Conservation (phyloP, 352 stramenopile species). For the Phytopythium delawarense region DNA sequence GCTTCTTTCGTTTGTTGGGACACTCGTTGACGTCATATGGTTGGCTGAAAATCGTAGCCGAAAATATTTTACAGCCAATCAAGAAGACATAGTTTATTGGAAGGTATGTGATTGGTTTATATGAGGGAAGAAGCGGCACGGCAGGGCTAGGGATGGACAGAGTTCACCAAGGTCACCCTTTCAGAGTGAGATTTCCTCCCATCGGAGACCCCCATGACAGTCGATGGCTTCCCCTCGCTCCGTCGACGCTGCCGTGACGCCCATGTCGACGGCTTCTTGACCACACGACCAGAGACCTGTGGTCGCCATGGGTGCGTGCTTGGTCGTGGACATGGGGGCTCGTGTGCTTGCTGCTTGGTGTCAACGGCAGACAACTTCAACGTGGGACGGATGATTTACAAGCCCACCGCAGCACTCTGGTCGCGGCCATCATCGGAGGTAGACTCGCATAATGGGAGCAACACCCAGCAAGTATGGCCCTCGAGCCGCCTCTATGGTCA, state of each 20-base stretch:
- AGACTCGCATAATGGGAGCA: background rate
- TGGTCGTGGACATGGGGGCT: too few species aligned
- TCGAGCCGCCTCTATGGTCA: background rate
- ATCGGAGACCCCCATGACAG: too few species aligned
- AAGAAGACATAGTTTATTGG: too few species aligned
- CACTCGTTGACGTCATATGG: background rate
- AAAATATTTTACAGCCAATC: background rate
- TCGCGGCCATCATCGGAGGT: background rate
- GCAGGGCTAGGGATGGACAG: background rate
- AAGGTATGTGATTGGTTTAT: background rate
- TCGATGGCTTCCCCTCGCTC: too few species aligned
- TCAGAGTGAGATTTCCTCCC: too few species aligned
- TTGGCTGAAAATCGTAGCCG: background rate
- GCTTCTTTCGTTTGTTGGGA: conserved; percentile 2
- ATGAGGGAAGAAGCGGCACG: background rate
- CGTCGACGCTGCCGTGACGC: too few species aligned
- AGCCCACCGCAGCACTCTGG: background rate
- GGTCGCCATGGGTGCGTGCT: too few species aligned
- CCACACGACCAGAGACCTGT: too few species aligned
- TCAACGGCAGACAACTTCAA: background rate
- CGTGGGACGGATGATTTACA: background rate
- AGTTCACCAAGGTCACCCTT: too few species aligned
- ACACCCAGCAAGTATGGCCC: background rate
- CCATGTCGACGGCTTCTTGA: too few species aligned
- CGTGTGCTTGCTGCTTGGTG: too few species aligned